Base-by-base conservation (phyloP, 148 eudicot genomes). In the Rhododendron mucronatum region DNA sequence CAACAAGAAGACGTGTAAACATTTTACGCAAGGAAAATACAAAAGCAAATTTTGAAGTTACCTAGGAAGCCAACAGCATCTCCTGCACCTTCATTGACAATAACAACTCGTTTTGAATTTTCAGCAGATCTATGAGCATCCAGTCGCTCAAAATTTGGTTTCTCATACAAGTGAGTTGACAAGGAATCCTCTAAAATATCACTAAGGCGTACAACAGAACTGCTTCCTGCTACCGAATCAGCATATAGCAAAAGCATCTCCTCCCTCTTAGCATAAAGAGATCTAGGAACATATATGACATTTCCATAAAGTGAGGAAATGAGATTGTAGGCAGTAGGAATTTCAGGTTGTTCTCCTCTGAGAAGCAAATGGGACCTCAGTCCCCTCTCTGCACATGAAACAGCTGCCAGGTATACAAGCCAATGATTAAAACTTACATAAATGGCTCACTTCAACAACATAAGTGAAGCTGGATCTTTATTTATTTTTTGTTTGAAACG, bases 1-100 rank as follows among this genome's bases (percentile, higher is more conserved):
- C 61, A 33, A 30, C 73, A 59, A 37, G 3, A 65, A 30, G 44
- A 80, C 53, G 55, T 20, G 26, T 45, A 77, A 53, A 82, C 74
- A 82, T 80, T 26, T 14, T 65, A 41, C 51, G 33, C 44, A 59
- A 80, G 44, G 8, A 14, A 39, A 57, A 18, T 85, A 33, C 16
- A 30, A 39, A 48, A 84, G 83, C 61, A 55, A 3, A 59, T 51
- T 77, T 76, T 55, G 39, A 30, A 84, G 84, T 90, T 84, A 97
- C 98, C 98, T 83, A 94, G 90, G 48, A 97, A 87, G 33, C 92
- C 98, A 50, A 92, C 92, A 59, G 88, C 95, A 91, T 97, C 98
- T 78, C 95, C 98, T 39, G 98, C 98, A 78, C 99, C 98, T 91
- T 97, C 99, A 83, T 93, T 94, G 76, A 97, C 90, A 78, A 95